Conservation (phyloP, 306 rosid genomes). For the Myrica gale region DNA sequence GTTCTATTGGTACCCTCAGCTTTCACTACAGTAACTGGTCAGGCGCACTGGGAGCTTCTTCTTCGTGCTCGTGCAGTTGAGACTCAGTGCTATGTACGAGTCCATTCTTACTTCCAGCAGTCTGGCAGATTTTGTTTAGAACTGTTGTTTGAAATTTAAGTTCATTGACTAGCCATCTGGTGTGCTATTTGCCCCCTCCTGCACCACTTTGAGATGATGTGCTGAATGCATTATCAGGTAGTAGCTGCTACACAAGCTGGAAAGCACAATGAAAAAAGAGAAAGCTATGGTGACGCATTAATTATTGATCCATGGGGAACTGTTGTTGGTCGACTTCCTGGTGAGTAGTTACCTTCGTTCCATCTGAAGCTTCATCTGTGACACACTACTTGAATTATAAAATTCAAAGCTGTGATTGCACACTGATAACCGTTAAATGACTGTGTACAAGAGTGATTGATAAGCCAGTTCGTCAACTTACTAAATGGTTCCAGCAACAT, state of each 20-base stretch:
- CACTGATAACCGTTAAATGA: neutral
- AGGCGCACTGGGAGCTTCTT: constrained; percentile 97
- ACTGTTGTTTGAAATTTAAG: neutral
- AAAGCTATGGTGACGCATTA: constrained; percentile 84
- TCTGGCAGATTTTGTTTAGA: neutral
- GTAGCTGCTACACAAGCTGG: constrained; percentile 98
- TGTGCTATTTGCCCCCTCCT: constrained; percentile 14
- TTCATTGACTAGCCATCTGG: neutral
- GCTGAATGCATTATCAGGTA: constrained; percentile 58
- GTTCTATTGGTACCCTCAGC: constrained; percentile 86
- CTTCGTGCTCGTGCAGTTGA: constrained; percentile 96
- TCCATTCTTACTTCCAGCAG: constrained; percentile 16
- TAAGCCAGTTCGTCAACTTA: constrained; percentile 4
- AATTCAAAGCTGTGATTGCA: neutral
- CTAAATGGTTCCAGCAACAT: neutral
- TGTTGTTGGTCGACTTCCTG: constrained; percentile 69
- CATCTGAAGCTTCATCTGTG: neutral
- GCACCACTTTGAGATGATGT: constrained; percentile 21
- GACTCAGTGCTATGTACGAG: constrained; percentile 83
- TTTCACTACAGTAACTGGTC: constrained; percentile 84
- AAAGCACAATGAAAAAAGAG: constrained; percentile 68
- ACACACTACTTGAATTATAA: neutral
- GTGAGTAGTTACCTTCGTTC: constrained; percentile 38
- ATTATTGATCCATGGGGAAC: constrained; percentile 96
- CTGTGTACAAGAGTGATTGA: neutral